Evolutionary conservation across 345 rosid species (phyloP), one percentile per base, ranked within the genome.

Genomic region (Capsella bursapastoris): DNA sequence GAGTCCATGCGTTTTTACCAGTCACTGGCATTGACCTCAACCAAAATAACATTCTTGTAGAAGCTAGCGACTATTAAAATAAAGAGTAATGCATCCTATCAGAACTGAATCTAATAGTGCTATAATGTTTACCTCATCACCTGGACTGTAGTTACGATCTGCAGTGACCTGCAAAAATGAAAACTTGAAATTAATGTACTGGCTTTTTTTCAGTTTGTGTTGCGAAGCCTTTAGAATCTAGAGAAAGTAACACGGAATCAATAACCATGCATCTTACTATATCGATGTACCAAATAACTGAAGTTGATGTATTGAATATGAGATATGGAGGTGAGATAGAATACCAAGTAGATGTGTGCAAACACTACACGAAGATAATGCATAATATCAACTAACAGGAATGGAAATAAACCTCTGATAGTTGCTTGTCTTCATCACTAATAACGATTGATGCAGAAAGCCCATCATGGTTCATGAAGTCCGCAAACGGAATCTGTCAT

Each of bases 401-500:
- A 63, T 41, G 34, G 47, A 65, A 63, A 57, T 25, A 66, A 64
- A 90, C 98, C 97, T 91, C 93, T 11, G 94, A 87, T 45, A 84
- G 66, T 80, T 78, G 83, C 6, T 82, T 82, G 47, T 83, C 83
- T 58, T 93, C 97, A 66, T 93, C 88, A 74, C 71, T 82, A 63
- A 83, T 9, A 60, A 91, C 79, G 57, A 88, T 59, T 77, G 96
- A 88, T 75, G 90, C 61, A 64, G 97, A 85, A 79, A 66, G 61
- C 63, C 90, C 91, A 77, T 88, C 86, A 66, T 93, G 97, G 79
- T 93, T 93, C 79, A 88, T 43, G 77, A 91, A 93, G 82, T 93
- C 98, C 81, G 96, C 93, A 85, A 93, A 88, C 4, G 97, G 98
- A 75, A 93, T 87, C 97, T 91, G 84, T 37, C 34, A 66, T 40